Evolutionary conservation across 2,329 filamentous ascomycete genomes (phyloP), one percentile per base, ranked within the genome.

Genomic region (Colletotrichum sp.): DNA sequence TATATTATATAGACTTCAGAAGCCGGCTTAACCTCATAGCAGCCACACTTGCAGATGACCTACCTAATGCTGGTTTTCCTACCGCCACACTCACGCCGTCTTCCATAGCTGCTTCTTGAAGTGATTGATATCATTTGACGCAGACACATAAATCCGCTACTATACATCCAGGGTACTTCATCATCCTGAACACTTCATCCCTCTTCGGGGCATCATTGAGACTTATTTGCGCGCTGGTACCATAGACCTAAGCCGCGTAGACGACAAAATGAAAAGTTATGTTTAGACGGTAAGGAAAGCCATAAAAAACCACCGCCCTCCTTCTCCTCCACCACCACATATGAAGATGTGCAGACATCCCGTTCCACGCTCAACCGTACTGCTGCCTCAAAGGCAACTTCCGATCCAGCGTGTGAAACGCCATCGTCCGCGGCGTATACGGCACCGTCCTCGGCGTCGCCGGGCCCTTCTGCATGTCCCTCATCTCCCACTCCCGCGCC

Each of bases 341-440:
- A 4, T 25, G 25, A 25, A 25, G 25, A 25, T 25, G 25, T 25
- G 25, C 3, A 25, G 25, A 25, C 25, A 25, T 25, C 25, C 25
- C 4, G 25, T 12, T 12, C 7, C n/a, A 2, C 72, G 34, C 22
- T 32, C 66, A 59, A 34, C 67, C 62, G 16, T 82, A 80, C 49
- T 86, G 80, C 30, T 83, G 79, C 69, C 89, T 86, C 64, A 91
- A 81, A 4, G 91, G 91, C 75, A 92, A 82, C 80, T 90, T 89
- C 72, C 91, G 85, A 77, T 93, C 90, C 64, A 93, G 85, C 15
- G 90, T 89, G 80, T 94, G 89, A 82, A 95, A 95, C 2, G 93
- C 93, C 82, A 91, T 88, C 19, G 93, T 94, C 78, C 93, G 84
- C 8, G 93, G 93, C 8, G 93, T 94, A 78, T 89, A 94, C 0